phyloP scores from a whole-genome alignment of 1,284 basidiomycete genomes.

The Fomitopsis pinicola region DNA sequence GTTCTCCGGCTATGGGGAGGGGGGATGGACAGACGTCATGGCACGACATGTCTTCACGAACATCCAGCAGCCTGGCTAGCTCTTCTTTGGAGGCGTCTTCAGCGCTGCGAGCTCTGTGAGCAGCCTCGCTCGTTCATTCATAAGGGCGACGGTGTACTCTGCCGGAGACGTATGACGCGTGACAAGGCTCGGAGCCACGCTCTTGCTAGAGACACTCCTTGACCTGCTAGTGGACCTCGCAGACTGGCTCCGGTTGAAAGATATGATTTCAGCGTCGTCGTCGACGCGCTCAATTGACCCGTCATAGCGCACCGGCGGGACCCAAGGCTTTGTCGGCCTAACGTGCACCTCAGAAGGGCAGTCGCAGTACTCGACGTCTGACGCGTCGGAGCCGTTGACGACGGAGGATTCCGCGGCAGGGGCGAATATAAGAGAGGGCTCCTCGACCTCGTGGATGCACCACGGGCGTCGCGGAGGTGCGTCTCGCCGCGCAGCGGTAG shows the following conservation, averaged over 20 bases:
- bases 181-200: slow-evolving; percentile 15
- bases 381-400: slow-evolving; percentile 1
- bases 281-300: slow-evolving; percentile 54
- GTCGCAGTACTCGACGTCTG: slow-evolving; percentile 8
- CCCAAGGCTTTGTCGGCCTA: slow-evolving; percentile 1
- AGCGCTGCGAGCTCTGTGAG: slow-evolving; percentile 42
- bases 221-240: not conserved
- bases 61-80: not conserved
- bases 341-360: slow-evolving; percentile 9
- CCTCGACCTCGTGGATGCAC: slow-evolving; percentile 52
- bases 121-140: slow-evolving; percentile 47
- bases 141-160: slow-evolving; percentile 41
- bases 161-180: slow-evolving; percentile 36
- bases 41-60: not conserved
- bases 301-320: slow-evolving; percentile 37
- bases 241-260: slow-evolving; percentile 34
- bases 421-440: slow-evolving; percentile 31
- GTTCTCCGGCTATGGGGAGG: too few relatives aligned
- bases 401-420: slow-evolving; percentile 3
- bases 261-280: slow-evolving; percentile 42
- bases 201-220: not conserved
- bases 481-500: slow-evolving; percentile 8
- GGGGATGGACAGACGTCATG: too few relatives aligned
- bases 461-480: slow-evolving; percentile 14
- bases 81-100: slow-evolving; percentile 9